phyloP scores from a whole-genome alignment of 148 eudicot genomes.

The Silene conica region DNA sequence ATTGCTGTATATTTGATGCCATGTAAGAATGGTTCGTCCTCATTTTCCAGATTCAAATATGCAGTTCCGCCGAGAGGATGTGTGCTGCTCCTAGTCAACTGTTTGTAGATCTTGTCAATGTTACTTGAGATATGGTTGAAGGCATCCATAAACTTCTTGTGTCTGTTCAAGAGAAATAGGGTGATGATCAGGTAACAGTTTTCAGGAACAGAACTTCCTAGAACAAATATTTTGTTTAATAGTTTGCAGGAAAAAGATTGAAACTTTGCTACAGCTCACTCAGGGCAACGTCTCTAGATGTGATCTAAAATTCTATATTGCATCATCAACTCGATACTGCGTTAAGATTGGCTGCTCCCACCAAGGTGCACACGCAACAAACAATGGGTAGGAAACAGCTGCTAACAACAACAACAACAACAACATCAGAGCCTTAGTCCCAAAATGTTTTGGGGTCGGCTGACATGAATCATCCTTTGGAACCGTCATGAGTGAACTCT shows the following conservation, averaged over 20 bases:
- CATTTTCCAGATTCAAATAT: slow-evolving; percentile 82
- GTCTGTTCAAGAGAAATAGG: slow-evolving; percentile 36
- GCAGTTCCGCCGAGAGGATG: slow-evolving; percentile 97
- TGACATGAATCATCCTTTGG: too few relatives aligned
- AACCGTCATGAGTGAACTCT: too few relatives aligned
- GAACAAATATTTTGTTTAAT: background rate
- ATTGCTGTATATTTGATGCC: slow-evolving; percentile 91
- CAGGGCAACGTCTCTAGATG: background rate
- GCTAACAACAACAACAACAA: too few relatives aligned
- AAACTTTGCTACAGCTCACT: slow-evolving; percentile 1
- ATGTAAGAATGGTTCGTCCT: slow-evolving; percentile 83
- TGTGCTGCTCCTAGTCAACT: slow-evolving; percentile 80
- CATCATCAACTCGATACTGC: background rate
- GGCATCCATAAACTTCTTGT: slow-evolving; percentile 77
- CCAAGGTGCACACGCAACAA: background rate
- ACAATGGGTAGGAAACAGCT: background rate
- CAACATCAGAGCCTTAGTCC: too few relatives aligned
- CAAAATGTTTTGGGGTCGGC: too few relatives aligned
- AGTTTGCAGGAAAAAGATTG: slow-evolving; percentile 2
- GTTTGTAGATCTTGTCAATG: slow-evolving; percentile 95
- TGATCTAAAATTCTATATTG: slow-evolving; percentile 4
- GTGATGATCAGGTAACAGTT: background rate
- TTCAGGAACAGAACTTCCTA: background rate
- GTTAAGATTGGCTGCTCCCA: background rate
- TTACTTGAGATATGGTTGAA: slow-evolving; percentile 73